These are phyloP conservation scores for Skeletonema menzelii DNA, from an alignment of 108 stramenopile genomes.

Conservation along the genomic window DNA sequence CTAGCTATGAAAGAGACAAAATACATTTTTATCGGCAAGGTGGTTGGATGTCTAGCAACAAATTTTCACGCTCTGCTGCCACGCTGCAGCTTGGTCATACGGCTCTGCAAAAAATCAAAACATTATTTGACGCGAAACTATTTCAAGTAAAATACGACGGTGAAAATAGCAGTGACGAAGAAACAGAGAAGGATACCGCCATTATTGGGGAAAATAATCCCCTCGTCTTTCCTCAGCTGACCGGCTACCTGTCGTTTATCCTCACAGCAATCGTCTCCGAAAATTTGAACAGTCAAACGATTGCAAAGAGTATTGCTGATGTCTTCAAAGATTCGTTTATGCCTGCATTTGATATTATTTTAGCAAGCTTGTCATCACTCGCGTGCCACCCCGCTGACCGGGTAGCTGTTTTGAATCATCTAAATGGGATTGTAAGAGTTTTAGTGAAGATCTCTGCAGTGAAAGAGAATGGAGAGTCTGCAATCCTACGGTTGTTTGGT, in stretches of 20 bases:
- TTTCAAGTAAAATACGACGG: conserved; percentile 26
- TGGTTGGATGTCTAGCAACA: neutral
- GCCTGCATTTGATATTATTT: conserved; percentile 30
- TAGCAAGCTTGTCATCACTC: conserved; percentile 20
- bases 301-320: conserved; percentile 18
- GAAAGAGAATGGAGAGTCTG: conserved; percentile 4
- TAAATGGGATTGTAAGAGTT: conserved; percentile 34
- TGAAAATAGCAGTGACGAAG: conserved; percentile 26
- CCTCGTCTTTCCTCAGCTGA: conserved; percentile 14
- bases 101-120: conserved; percentile 23
- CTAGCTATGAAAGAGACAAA: conserved; percentile 31
- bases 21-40: neutral
- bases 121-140: conserved; percentile 16
- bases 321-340: conserved; percentile 21
- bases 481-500: conserved; percentile 11
- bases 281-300: conserved; percentile 11
- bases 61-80: neutral
- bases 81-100: conserved; percentile 7
- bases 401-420: conserved; percentile 24
- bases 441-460: conserved; percentile 23
- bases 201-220: neutral
- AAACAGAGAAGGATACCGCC: conserved; percentile 12
- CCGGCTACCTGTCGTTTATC: conserved; percentile 28
- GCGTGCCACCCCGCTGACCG: conserved; percentile 22
- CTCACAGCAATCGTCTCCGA: conserved; percentile 23